A percentile compares a stretch with the other conserved stretches of the same genome.
phyloP scores from a whole-genome alignment of 2,329 filamentous ascomycete genomes.

The Trichophyton equinum region DNA sequence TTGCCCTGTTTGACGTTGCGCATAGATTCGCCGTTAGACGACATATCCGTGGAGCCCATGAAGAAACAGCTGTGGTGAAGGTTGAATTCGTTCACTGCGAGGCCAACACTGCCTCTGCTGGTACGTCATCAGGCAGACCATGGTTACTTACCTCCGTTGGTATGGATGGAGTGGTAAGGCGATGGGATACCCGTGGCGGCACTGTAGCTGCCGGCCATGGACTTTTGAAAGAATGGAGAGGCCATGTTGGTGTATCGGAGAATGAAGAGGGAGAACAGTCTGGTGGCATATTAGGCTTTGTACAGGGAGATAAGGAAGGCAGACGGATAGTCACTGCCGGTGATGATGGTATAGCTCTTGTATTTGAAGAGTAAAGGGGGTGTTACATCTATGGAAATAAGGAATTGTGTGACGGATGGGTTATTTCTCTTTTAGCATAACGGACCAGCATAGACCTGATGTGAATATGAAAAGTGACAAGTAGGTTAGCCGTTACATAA shows the following conservation, averaged over 20 bases:
- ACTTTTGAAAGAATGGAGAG: slow-evolving; percentile 75
- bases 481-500: not conserved
- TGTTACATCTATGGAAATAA: not conserved
- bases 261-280: slow-evolving; percentile 57
- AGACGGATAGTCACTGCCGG: slow-evolving; percentile 75
- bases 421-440: not conserved
- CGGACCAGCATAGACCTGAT: not conserved
- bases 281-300: slow-evolving; percentile 81
- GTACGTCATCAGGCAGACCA: slow-evolving; percentile 36
- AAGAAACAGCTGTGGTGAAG: slow-evolving; percentile 82
- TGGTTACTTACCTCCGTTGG: slow-evolving; percentile 72
- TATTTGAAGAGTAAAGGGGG: slow-evolving; percentile 29
- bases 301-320: slow-evolving; percentile 58
- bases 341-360: slow-evolving; percentile 52
- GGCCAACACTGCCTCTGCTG: slow-evolving; percentile 17
- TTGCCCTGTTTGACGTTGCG: slow-evolving; percentile 75
- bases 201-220: slow-evolving; percentile 56
- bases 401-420: not conserved
- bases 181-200: slow-evolving; percentile 71
- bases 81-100: slow-evolving; percentile 60
- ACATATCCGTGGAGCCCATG: slow-evolving; percentile 70
- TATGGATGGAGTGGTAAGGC: slow-evolving; percentile 78
- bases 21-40: slow-evolving; percentile 77
- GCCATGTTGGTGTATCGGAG: slow-evolving; percentile 45
- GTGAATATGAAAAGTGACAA: not conserved